Evolutionary conservation across 345 rosid genomes (phyloP), one percentile per base, ranked within the genome.

Genomic region (Populus pruinosa): DNA sequence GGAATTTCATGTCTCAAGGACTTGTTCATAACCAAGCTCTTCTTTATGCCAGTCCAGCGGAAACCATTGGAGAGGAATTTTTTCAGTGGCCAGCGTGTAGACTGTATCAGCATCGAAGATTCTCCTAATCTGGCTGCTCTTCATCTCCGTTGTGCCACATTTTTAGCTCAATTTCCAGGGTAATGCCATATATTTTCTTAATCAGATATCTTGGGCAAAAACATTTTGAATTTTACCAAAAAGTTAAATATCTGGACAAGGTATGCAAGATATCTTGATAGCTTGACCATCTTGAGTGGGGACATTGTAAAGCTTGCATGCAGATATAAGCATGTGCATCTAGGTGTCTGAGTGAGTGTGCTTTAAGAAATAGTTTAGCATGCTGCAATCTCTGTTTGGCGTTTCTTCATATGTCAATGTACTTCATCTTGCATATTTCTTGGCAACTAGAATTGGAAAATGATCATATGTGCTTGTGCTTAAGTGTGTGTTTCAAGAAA

Each of bases 1-100:
- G 98, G 85, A 96, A 91, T 84, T 93, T 93, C 78, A 96, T 96
- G 98, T 90, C 98, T 78, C 98, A 96, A 82, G 98, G 98, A 69
- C 93, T 96, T 85, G 91, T 91, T 79, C 94, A 90, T 67, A 79
- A 84, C 68, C 99, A 93, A 63, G 87, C 94, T 36, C 96, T 95
- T 83, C 87, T 92, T 27, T 27, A 27, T 27, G 29, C 29, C 29
- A 27, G 29, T 27, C 29, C 29, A 27, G 29, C 86, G 98, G 82
- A 96, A 93, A 86, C 97, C 97, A 64, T 83, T 96, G 86, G 96
- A 92, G 82, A 89, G 92, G 86, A 97, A 96, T 77, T 91, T 85
- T 82, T 82, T 86, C 75, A 79, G 73, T 0, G 85, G 85, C 2
- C 88, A 86, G 66, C 86, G 25, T 12, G 90, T 93, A 72, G 90